A percentile compares a stretch with the other conserved stretches of the same genome.
Evolutionary conservation across 1,284 basidiomycete genomes (phyloP).

Genomic region (Melampsora medusae): DNA sequence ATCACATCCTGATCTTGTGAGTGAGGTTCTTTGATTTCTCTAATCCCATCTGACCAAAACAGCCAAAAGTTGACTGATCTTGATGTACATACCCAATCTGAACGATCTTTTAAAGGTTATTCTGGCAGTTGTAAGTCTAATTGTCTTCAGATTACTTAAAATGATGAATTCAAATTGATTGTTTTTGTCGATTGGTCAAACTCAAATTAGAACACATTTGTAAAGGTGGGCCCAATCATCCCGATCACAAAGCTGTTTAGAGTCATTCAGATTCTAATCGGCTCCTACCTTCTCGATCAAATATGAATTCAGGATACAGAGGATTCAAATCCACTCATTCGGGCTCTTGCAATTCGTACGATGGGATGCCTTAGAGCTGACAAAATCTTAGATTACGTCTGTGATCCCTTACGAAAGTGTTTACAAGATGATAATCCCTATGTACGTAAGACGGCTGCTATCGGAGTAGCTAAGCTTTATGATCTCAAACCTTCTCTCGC

Average conservation of each 20-base stretch:
- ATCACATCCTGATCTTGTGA: constrained; percentile 80
- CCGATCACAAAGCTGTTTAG: not conserved
- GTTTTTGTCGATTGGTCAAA: not conserved
- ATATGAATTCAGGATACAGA: constrained; percentile 69
- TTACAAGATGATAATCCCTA: constrained; percentile 90
- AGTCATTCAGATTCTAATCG: not conserved
- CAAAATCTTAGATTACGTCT: constrained; percentile 71
- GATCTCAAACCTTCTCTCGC: constrained; percentile 76
- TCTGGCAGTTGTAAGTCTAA: constrained; percentile 31
- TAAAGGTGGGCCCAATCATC: constrained; percentile 60
- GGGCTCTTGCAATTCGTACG: constrained; percentile 86
- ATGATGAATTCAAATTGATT: not conserved
- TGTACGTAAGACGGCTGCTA: constrained; percentile 90
- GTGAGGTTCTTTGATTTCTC: constrained; percentile 68
- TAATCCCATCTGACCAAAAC: constrained; percentile 29
- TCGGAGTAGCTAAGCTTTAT: constrained; percentile 85
- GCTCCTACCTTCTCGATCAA: not conserved
- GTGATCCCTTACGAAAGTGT: constrained; percentile 80
- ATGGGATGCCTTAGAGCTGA: constrained; percentile 93
- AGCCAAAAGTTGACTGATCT: constrained; percentile 4
- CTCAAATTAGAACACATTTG: constrained; percentile 74
- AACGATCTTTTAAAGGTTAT: constrained; percentile 26
- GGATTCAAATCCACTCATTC: constrained; percentile 84
- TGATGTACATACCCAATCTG: not conserved
- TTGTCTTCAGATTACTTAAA: not conserved